Conservation (phyloP, 2,329 filamentous ascomycete genomes). For the Sporothrix globosa region DNA sequence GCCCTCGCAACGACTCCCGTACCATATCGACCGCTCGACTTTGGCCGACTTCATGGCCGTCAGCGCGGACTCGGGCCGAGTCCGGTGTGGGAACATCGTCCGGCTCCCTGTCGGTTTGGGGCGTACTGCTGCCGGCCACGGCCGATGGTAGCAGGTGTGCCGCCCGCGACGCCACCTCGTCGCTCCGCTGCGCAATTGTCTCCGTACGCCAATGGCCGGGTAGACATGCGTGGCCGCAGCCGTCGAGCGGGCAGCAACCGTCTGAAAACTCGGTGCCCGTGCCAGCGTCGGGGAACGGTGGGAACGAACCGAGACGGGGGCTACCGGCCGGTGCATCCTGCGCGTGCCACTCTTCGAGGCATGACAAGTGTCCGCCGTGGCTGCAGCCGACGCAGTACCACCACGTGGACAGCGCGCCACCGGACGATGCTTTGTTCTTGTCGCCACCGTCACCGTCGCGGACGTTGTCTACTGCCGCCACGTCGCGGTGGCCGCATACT, state of each 20-base stretch:
- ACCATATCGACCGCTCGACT: conserved; percentile 65
- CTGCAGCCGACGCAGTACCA: conserved; percentile 66
- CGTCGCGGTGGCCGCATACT: conserved; percentile 60
- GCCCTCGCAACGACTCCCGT: conserved; percentile 52
- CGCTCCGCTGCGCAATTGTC: conserved; percentile 49
- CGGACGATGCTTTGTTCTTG: neutral
- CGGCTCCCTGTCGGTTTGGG: conserved; percentile 42
- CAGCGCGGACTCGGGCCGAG: conserved; percentile 46
- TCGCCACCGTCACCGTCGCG: neutral
- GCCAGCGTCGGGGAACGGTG: conserved; percentile 35
- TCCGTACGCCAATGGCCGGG: conserved; percentile 60
- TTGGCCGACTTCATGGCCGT: conserved; percentile 59
- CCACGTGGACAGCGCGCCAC: conserved; percentile 53
- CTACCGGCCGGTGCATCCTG: neutral
- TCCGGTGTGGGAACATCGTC: conserved; percentile 24
- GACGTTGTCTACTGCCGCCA: conserved; percentile 24
- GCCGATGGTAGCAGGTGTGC: conserved; percentile 18
- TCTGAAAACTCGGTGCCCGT: conserved; percentile 47
- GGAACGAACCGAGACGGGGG: neutral
- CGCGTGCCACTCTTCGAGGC: conserved; percentile 62
- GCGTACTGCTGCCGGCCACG: conserved; percentile 34
- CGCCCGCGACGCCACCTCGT: conserved; percentile 55
- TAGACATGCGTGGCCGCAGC: conserved; percentile 66
- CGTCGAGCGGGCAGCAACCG: conserved; percentile 66
- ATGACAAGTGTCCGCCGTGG: conserved; percentile 65